Conservation (phyloP, 495 filamentous ascomycete genomes). For the Neurospora tetraspora region DNA sequence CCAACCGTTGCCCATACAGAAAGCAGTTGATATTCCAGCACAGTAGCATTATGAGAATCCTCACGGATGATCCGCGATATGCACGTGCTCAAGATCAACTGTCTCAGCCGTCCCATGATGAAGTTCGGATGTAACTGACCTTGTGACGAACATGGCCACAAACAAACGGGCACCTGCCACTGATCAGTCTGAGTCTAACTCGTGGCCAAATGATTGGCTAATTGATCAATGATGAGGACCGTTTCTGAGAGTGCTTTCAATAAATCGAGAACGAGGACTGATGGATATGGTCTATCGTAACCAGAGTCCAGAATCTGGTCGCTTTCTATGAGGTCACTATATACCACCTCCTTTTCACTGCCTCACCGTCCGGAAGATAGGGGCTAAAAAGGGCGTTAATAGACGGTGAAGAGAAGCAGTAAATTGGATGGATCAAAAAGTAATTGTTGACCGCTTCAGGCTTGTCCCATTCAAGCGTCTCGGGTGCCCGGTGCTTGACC, state of each 20-base stretch:
- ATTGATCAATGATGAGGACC: background rate
- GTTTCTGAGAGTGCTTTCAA: background rate
- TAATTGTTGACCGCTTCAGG: background rate
- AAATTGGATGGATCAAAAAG: background rate
- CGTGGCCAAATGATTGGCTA: slow-evolving; percentile 17
- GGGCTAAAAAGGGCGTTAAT: background rate
- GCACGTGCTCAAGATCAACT: background rate
- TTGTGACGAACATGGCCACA: background rate
- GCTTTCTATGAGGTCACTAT: background rate
- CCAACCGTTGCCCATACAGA: background rate
- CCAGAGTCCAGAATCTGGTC: background rate
- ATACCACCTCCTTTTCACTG: background rate
- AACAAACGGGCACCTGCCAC: background rate
- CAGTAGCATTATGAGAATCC: background rate
- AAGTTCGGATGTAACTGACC: background rate
- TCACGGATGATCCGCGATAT: background rate
- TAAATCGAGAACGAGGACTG: background rate
- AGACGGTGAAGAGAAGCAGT: background rate
- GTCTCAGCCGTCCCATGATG: background rate
- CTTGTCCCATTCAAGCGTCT: background rate
- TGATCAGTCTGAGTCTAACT: slow-evolving; percentile 5
- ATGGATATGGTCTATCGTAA: background rate
- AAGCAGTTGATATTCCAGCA: background rate
- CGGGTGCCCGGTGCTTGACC: background rate
- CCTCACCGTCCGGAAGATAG: background rate